phyloP scores from a whole-genome alignment of 2,329 filamentous ascomycete species.

The Penicillium occitanis region DNA sequence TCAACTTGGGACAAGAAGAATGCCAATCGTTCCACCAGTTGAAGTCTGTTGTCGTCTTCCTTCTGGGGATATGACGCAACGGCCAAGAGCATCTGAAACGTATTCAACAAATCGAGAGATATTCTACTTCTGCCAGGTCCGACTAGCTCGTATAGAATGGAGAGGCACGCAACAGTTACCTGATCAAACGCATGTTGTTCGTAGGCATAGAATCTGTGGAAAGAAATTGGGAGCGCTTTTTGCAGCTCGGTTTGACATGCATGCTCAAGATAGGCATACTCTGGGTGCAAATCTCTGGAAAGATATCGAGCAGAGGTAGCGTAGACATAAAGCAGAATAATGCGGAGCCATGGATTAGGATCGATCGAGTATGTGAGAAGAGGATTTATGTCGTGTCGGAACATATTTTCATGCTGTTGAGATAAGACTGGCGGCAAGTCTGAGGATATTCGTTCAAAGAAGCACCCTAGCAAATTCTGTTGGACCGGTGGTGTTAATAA shows the following conservation, averaged over 20 bases:
- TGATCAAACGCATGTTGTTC: neutral
- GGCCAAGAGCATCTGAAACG: neutral
- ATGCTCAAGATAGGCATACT: neutral
- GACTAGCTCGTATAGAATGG: neutral
- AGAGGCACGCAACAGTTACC: neutral
- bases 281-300: neutral
- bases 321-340: neutral
- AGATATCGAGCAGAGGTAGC: neutral
- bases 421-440: neutral
- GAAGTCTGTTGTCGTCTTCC: neutral
- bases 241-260: neutral
- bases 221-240: neutral
- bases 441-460: neutral
- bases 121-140: neutral
- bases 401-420: neutral
- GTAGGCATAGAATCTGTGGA: neutral
- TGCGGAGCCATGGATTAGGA: neutral
- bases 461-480: neutral
- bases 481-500: neutral
- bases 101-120: neutral
- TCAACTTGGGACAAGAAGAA: neutral
- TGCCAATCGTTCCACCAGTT: neutral
- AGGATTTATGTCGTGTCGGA: neutral
- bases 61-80: neutral
- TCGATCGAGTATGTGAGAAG: neutral